Evolutionary conservation across 176 grass and related monocot species (phyloP).

Genomic region (Rhynchospora breviuscula): DNA sequence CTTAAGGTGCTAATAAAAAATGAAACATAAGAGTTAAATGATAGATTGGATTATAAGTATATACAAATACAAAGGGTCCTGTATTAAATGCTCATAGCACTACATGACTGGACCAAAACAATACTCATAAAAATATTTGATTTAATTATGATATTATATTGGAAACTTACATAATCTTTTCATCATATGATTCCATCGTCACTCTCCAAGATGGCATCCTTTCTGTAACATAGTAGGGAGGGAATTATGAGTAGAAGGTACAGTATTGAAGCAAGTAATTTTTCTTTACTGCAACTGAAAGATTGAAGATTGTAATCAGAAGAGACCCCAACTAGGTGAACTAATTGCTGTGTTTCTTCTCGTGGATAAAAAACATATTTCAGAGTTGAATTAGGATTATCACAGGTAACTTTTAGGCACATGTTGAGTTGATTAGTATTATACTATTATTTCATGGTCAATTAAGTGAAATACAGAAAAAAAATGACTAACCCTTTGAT

Average conservation of each 20-base stretch:
- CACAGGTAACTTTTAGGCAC: too few relatives aligned
- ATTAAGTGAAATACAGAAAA: too few relatives aligned
- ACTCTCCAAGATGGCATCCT: conserved; percentile 54
- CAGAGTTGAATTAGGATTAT: not conserved
- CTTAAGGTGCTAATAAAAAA: not conserved
- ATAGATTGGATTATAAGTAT: not conserved
- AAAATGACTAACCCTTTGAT: conserved; percentile 38
- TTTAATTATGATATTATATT: not conserved
- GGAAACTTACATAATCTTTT: conserved; percentile 54
- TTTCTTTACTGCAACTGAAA: not conserved
- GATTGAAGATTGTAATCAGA: not conserved
- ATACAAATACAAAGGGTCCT: not conserved
- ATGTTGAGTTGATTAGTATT: too few relatives aligned
- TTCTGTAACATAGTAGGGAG: conserved; percentile 42
- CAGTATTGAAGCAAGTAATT: not conserved
- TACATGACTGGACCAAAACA: not conserved
- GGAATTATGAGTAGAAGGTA: conserved; percentile 3
- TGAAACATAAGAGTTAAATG: not conserved
- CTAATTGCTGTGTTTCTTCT: not conserved
- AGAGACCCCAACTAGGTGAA: not conserved
- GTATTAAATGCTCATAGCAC: not conserved
- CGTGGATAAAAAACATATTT: not conserved
- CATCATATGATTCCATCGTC: conserved; percentile 54
- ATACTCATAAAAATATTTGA: not conserved
- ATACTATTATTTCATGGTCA: too few relatives aligned